A percentile compares a stretch with the other conserved stretches of the same genome.
phyloP scores from a whole-genome alignment of 176 grass and related monocot species.

The Musa itinerans region DNA sequence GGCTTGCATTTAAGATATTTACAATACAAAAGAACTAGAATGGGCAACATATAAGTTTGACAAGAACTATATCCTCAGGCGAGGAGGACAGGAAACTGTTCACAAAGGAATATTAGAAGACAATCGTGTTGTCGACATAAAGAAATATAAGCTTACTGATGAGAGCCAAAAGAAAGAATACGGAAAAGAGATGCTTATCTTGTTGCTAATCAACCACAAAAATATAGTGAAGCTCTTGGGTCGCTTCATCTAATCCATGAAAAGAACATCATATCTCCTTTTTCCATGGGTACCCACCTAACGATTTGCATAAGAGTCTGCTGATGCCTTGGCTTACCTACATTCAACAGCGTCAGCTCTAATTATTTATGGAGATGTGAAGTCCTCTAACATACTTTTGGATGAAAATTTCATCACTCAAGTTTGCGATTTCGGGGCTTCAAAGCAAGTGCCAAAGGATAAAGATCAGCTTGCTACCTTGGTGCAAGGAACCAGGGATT shows the following conservation, averaged over 20 bases:
- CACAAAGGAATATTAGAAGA: neutral
- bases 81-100: neutral
- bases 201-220: constrained; percentile 12
- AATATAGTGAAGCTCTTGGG: constrained; percentile 25
- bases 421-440: neutral
- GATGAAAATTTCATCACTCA: neutral
- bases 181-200: constrained; percentile 28
- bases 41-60: neutral
- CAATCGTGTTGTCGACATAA: constrained; percentile 8
- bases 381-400: neutral
- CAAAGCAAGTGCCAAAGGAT: neutral
- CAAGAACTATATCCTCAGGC: neutral
- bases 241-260: constrained; percentile 6
- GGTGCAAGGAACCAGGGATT: neutral
- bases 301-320: neutral
- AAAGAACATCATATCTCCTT: neutral
- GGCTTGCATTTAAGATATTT: neutral
- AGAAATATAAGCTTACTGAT: constrained; percentile 22
- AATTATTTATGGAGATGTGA: constrained; percentile 1
- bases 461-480: neutral
- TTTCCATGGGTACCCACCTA: neutral
- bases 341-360: neutral
- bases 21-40: neutral
- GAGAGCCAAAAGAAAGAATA: constrained; percentile 19
- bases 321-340: neutral